A percentile compares a stretch with the other conserved stretches of the same genome.
These are phyloP conservation scores for Kentomonas sorsogonicus DNA, from an alignment of 208 protist species.

Conservation along the genomic window DNA sequence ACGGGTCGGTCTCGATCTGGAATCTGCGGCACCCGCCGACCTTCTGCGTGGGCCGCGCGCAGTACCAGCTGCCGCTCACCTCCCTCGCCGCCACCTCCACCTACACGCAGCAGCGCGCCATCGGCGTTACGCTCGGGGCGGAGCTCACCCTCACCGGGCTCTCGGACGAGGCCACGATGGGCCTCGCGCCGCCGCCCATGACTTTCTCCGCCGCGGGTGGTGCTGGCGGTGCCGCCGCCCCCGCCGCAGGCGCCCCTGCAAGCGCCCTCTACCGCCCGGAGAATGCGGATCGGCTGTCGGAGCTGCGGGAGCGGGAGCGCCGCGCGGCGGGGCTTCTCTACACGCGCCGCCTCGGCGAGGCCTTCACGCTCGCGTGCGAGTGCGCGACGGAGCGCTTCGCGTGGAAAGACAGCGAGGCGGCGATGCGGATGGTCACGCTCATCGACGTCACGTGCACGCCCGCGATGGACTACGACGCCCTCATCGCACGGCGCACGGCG, in stretches of 20 bases:
- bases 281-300: conserved; percentile 7
- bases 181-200: conserved; percentile 25
- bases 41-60: conserved; percentile 70
- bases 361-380: conserved; percentile 44
- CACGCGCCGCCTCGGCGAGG: conserved; percentile 46
- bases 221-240: background rate
- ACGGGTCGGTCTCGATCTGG: conserved; percentile 77
- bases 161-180: conserved; percentile 30
- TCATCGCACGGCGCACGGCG: conserved; percentile 16
- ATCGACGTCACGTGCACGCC: conserved; percentile 56
- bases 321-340: conserved; percentile 58
- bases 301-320: conserved; percentile 32
- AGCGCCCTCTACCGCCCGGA: too few species aligned
- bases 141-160: conserved; percentile 41
- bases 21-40: conserved; percentile 69
- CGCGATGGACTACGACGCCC: conserved; percentile 36
- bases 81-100: conserved; percentile 54
- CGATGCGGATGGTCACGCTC: conserved; percentile 52
- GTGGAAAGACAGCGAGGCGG: conserved; percentile 39
- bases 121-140: conserved; percentile 57
- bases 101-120: conserved; percentile 59
- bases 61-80: conserved; percentile 44
- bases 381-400: conserved; percentile 60
- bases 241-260: too few species aligned
- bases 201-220: too few species aligned